A percentile compares a stretch with the other conserved stretches of the same genome.
These are phyloP conservation scores for Arthroderma sp. DNA, from an alignment of 2,329 filamentous ascomycete species.

Conservation along the genomic window DNA sequence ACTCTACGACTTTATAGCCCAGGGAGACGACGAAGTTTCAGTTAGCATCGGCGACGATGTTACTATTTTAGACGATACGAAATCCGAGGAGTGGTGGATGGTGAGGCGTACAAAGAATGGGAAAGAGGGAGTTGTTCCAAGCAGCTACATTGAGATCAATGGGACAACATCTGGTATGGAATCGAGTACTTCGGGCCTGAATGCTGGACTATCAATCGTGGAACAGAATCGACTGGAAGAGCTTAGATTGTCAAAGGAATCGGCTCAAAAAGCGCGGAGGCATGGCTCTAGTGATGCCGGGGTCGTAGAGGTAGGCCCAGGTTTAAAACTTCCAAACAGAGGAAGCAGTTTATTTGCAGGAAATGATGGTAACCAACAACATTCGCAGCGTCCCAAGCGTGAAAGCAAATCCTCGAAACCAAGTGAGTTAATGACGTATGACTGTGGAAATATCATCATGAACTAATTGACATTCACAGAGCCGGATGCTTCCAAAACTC, in stretches of 20 bases:
- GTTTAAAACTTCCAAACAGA: conserved; percentile 61
- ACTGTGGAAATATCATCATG: too few relatives aligned
- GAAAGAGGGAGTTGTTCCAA: conserved; percentile 89
- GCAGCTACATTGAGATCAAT: conserved; percentile 86
- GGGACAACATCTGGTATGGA: conserved; percentile 47
- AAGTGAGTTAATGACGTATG: conserved; percentile 44
- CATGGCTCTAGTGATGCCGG: conserved; percentile 34
- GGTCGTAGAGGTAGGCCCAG: conserved; percentile 63
- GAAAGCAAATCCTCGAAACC: conserved; percentile 60
- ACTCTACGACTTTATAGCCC: conserved; percentile 91
- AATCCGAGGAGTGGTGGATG: conserved; percentile 98
- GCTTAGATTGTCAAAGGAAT: conserved; percentile 68
- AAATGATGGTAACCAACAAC: conserved; percentile 54
- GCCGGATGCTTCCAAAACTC: conserved; percentile 68
- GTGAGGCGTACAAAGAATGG: conserved; percentile 80
- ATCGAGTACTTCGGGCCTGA: conserved; percentile 41
- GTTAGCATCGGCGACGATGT: conserved; percentile 86
- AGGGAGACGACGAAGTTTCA: conserved; percentile 91
- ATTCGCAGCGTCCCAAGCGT: conserved; percentile 58
- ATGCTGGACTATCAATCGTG: conserved; percentile 52
- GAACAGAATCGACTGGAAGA: conserved; percentile 72
- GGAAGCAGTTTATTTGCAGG: conserved; percentile 62
- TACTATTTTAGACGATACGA: conserved; percentile 71
- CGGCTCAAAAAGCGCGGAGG: conserved; percentile 51
- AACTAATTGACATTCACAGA: conserved; percentile 36